Base-by-base conservation (phyloP, 2,329 filamentous ascomycete species). In the Thielaviopsis musarum region DNA sequence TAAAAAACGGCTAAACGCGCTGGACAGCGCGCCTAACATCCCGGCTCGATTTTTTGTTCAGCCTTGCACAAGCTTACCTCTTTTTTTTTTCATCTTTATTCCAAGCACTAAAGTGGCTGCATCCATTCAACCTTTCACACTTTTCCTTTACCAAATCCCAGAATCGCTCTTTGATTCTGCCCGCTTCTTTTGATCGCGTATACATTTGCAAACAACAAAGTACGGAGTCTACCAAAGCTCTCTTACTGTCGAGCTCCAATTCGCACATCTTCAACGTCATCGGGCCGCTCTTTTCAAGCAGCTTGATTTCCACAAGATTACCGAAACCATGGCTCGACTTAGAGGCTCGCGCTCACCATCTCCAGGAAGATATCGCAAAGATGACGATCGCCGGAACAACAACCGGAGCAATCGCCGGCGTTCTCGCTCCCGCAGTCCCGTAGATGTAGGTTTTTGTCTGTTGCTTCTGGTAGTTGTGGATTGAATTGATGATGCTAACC, bases 261-360 rank as follows among this genome's bases (percentile, higher is more conserved):
- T 30, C 26, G 71, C 68, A 71, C 67, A 69, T 69, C 65, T 66
- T 64, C 67, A 69, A 69, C 68, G 66, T 70, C 45, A 49, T 49
- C 17, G 4, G 15, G 38, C 10, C 38, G 38, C 38, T 15, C 15
- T 45, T n/a, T 45, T 45, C 12, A 45, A n/a, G 38, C 38, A 45
- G n/a, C 45, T 10, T 49, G 45, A 49, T 21, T 49, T 13, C 6
- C n/a, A n/a, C 22, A 67, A 68, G 41, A 56, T 28, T 45, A 28
- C 49, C 26, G 28, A 53, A 55, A 70, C 65, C 64, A 82, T 82
- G 79, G 78, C 78, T 80, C 79, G 79, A 73, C 79, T 75, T 74
- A 81, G 76, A 78, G 78, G 80, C 76, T 80, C 79, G 75, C 79
- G 87, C 87, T 91, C 87, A 91, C 88, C 87, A 87, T 75, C 85